phyloP scores from a whole-genome alignment of 2,329 filamentous ascomycete genomes.

The Neurospora sp. region DNA sequence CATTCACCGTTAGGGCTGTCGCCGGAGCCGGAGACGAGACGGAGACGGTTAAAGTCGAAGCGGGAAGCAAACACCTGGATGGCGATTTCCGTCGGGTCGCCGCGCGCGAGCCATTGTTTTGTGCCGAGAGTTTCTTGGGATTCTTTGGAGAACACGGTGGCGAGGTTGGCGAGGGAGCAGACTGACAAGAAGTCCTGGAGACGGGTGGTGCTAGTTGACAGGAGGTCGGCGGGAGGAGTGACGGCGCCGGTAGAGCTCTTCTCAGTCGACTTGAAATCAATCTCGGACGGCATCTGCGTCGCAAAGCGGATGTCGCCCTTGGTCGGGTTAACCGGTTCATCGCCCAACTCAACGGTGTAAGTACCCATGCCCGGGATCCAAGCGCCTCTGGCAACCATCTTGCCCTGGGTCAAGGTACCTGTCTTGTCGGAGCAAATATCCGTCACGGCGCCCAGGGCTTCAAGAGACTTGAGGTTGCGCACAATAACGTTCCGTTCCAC shows the following conservation, averaged over 20 bases:
- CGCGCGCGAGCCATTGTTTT: constrained; percentile 34
- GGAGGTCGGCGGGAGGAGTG: constrained; percentile 16
- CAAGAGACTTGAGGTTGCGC: constrained; percentile 52
- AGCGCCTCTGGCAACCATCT: constrained; percentile 55
- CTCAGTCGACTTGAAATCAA: constrained; percentile 9
- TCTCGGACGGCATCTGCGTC: constrained; percentile 9
- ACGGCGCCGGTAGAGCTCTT: no score
- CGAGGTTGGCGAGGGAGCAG: constrained; percentile 24
- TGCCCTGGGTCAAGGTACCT: constrained; percentile 55
- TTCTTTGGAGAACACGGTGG: constrained; percentile 24
- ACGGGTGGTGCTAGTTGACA: constrained; percentile 36
- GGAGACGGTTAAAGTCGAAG: constrained; percentile 43
- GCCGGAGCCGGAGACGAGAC: constrained; percentile 26
- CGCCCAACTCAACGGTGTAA: constrained; percentile 41
- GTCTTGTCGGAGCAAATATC: constrained; percentile 65
- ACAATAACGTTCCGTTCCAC: constrained; percentile 45
- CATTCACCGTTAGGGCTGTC: constrained; percentile 4
- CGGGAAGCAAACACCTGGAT: constrained; percentile 64
- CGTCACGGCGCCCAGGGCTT: constrained; percentile 59
- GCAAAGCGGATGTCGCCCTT: constrained; percentile 35
- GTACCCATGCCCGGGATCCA: constrained; percentile 48
- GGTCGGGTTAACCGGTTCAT: constrained; percentile 51
- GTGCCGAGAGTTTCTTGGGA: constrained; percentile 1
- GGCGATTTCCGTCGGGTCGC: constrained; percentile 64
- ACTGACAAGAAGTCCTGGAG: constrained; percentile 36